A percentile compares a stretch with the other conserved stretches of the same genome.
Conservation (phyloP, 805 yeast species). For the Candida alai region DNA sequence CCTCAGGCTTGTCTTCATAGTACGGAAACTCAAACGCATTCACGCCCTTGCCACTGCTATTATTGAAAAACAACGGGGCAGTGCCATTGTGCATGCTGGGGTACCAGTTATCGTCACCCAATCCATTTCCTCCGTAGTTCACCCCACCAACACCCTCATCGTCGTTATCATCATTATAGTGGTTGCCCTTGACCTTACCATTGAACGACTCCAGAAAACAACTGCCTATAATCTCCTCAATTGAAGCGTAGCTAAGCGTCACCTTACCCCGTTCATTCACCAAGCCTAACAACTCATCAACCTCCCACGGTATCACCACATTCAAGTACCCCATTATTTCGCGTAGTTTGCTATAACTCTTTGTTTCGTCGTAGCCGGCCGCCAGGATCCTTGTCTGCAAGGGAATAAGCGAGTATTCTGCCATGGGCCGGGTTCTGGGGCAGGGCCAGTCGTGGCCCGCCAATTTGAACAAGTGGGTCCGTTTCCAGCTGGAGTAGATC, state of each 20-base stretch:
- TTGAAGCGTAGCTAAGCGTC: conserved; percentile 48
- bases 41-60: too few species aligned
- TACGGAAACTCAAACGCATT: conserved; percentile 2
- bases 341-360: conserved; percentile 39
- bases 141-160: conserved; percentile 1
- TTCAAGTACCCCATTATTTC: conserved; percentile 44
- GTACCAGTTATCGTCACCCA: conserved; percentile 7
- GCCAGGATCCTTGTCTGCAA: conserved; percentile 8
- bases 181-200: conserved; percentile 5
- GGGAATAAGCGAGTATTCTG: conserved; percentile 12
- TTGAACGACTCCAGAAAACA: conserved; percentile 45
- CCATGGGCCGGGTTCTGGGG: conserved; percentile 11
- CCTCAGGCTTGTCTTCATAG: not conserved
- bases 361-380: conserved; percentile 15
- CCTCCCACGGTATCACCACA: conserved; percentile 56
- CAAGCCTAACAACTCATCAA: conserved; percentile 50
- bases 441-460: conserved; percentile 25
- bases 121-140: not conserved
- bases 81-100: conserved; percentile 2
- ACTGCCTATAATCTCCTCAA: conserved; percentile 58
- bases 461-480: conserved; percentile 30
- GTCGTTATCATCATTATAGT: conserved; percentile 3
- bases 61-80: conserved; percentile 4
- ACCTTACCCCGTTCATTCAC: conserved; percentile 41
- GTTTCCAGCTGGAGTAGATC: conserved; percentile 33